These are phyloP conservation scores for Pythium chondricola DNA, from an alignment of 352 stramenopile genomes.

Conservation along the genomic window DNA sequence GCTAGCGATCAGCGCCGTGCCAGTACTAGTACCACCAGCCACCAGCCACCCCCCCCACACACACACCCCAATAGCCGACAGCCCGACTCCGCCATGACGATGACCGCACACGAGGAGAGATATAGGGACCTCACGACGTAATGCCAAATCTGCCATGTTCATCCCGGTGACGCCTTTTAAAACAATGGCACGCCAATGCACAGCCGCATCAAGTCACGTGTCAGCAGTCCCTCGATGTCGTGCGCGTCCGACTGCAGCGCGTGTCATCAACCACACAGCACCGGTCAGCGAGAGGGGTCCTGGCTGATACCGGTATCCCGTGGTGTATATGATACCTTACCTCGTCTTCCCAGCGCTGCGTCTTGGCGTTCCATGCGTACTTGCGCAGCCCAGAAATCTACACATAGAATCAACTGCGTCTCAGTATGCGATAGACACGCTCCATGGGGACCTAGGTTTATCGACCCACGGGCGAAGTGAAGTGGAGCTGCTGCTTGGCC, in stretches of 20 bases:
- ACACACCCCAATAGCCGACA: not conserved
- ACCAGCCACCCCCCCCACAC: constrained; percentile 11
- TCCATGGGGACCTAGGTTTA: no score
- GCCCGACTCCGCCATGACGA: no score
- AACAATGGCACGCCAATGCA: constrained; percentile 68
- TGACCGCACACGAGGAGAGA: no score
- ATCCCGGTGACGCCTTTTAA: constrained; percentile 27
- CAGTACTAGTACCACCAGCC: constrained; percentile 24
- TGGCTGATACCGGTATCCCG: no score
- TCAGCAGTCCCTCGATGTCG: constrained; percentile 75
- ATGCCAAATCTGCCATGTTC: no score
- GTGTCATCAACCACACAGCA: not conserved
- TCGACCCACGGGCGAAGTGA: constrained; percentile 43
- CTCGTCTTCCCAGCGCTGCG: constrained; percentile 73
- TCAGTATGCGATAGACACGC: no score
- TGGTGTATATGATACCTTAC: constrained; percentile 19
- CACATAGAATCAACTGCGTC: no score
- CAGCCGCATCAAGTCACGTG: constrained; percentile 73
- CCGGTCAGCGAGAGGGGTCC: no score
- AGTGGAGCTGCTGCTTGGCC: constrained; percentile 64
- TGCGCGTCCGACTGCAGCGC: constrained; percentile 49
- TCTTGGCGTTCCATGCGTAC: constrained; percentile 73
- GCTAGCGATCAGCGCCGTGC: no score
- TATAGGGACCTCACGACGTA: no score
- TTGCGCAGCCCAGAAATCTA: constrained; percentile 66